These are phyloP conservation scores for Boletus smithii DNA, from an alignment of 1,284 basidiomycete species.

Conservation along the genomic window DNA sequence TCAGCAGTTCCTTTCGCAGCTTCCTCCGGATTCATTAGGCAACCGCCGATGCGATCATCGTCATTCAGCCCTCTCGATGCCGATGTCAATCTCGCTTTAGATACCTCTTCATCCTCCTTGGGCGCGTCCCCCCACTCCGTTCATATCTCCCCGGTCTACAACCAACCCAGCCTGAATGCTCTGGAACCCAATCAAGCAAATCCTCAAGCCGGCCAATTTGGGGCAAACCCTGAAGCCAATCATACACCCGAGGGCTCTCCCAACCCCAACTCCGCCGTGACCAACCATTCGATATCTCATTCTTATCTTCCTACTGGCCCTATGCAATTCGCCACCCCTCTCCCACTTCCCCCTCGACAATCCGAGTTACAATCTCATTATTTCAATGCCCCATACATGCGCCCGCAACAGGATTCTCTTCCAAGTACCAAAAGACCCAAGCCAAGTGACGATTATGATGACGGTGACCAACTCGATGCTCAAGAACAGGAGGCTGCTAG, in stretches of 20 bases:
- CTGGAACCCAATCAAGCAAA: slow-evolving; percentile 12
- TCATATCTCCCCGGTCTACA: slow-evolving; percentile 22
- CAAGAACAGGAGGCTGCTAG: slow-evolving; percentile 22
- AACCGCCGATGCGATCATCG: slow-evolving; percentile 11
- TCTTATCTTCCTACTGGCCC: slow-evolving; percentile 24
- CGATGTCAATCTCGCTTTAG: slow-evolving; percentile 10
- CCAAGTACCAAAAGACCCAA: slow-evolving; percentile 22
- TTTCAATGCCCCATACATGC: slow-evolving; percentile 13
- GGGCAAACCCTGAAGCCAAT: slow-evolving; percentile 4
- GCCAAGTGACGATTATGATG: slow-evolving; percentile 20
- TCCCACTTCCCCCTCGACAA: slow-evolving; percentile 27
- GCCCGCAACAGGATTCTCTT: slow-evolving; percentile 1
- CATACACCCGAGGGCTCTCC: slow-evolving; percentile 16
- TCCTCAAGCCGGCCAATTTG: slow-evolving; percentile 15
- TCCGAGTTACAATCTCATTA: slow-evolving; percentile 33
- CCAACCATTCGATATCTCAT: slow-evolving; percentile 11
- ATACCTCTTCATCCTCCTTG: slow-evolving; percentile 21
- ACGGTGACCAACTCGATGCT: slow-evolving; percentile 23
- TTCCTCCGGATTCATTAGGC: slow-evolving; percentile 14
- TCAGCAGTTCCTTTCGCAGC: slow-evolving; percentile 8
- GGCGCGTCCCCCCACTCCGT: slow-evolving; percentile 9
- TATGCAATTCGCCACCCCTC: slow-evolving; percentile 33
- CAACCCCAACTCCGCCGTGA: slow-evolving; percentile 1
- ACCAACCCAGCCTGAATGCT: slow-evolving; percentile 6
- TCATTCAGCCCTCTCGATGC: slow-evolving; percentile 10